Evolutionary conservation across 2,329 filamentous ascomycete species (phyloP).

Genomic region (Hypocreales sp.): DNA sequence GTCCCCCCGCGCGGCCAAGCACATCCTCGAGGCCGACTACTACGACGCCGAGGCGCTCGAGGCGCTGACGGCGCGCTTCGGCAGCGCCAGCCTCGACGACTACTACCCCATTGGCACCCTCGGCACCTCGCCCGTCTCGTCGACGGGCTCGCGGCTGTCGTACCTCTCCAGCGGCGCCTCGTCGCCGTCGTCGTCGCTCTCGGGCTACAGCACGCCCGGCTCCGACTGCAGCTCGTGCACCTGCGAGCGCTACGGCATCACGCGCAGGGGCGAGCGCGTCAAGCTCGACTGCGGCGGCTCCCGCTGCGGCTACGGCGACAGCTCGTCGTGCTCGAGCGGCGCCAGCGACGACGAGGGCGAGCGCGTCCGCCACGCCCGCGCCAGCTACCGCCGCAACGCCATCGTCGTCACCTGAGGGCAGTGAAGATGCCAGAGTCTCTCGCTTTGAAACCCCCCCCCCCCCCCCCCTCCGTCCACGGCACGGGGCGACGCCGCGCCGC

Average conservation of each 20-base stretch:
- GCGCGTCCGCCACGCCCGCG: conserved; percentile 20
- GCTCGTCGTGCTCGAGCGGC: conserved; percentile 56
- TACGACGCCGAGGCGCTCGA: conserved; percentile 57
- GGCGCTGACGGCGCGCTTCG: conserved; percentile 64
- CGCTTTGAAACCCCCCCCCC: no score
- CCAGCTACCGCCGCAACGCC: conserved; percentile 46
- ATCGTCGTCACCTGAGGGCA: conserved; percentile 36
- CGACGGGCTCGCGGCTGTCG: conserved; percentile 54
- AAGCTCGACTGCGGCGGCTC: conserved; percentile 90
- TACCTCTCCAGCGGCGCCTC: conserved; percentile 62
- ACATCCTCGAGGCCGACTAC: conserved; percentile 75
- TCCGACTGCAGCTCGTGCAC: conserved; percentile 70
- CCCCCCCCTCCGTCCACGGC: conserved; percentile 11
- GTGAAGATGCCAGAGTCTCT: no score
- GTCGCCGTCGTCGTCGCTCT: conserved; percentile 56
- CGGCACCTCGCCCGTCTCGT: conserved; percentile 44
- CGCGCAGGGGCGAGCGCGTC: conserved; percentile 79
- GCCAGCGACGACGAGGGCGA: conserved; percentile 44
- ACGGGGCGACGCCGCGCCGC: conserved; percentile 12
- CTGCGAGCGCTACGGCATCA: conserved; percentile 95
- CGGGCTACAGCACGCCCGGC: conserved; percentile 64
- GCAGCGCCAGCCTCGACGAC: conserved; percentile 39
- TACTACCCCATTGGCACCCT: conserved; percentile 41
- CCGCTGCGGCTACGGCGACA: conserved; percentile 70
- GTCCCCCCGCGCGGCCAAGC: conserved; percentile 72